phyloP scores from a whole-genome alignment of 306 rosid species.

The Dalbergia cochinchinensis region DNA sequence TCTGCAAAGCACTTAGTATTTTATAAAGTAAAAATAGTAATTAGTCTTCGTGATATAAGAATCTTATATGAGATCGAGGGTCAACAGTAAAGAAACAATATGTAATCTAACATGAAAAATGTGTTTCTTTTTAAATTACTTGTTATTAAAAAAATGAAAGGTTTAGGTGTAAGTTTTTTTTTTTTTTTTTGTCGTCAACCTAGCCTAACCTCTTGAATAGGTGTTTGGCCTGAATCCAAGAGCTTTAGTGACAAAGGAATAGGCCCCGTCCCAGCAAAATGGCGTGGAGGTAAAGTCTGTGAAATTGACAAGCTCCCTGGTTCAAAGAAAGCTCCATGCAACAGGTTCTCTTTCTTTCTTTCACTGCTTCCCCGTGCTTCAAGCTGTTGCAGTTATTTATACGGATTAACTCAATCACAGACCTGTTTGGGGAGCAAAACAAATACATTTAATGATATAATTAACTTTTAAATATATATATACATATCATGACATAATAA shows the following conservation, averaged over 20 bases:
- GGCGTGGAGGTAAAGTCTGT: constrained; percentile 66
- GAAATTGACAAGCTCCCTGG: constrained; percentile 31
- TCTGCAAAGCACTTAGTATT: too few species aligned
- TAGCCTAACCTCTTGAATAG: constrained; percentile 20
- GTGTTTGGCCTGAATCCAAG: constrained; percentile 80
- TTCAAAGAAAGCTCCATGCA: constrained; percentile 46
- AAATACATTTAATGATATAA: too few species aligned
- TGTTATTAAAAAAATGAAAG: background rate
- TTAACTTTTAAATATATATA: too few species aligned
- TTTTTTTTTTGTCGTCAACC: background rate
- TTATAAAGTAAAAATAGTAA: background rate
- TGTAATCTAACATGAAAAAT: background rate
- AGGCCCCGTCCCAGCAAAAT: constrained; percentile 68
- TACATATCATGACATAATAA: too few species aligned
- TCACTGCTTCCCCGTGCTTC: too few species aligned
- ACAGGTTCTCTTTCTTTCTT: constrained; percentile 46
- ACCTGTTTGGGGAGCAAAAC: too few species aligned
- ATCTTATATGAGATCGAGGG: background rate
- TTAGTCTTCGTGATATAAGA: background rate
- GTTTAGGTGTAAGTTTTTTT: too few species aligned
- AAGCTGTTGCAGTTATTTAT: too few species aligned
- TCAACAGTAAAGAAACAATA: background rate
- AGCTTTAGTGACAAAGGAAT: constrained; percentile 73
- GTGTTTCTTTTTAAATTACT: background rate
- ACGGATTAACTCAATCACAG: too few species aligned